Conservation (phyloP, 441 rosid genomes). For the Aquilaria agallochum region DNA sequence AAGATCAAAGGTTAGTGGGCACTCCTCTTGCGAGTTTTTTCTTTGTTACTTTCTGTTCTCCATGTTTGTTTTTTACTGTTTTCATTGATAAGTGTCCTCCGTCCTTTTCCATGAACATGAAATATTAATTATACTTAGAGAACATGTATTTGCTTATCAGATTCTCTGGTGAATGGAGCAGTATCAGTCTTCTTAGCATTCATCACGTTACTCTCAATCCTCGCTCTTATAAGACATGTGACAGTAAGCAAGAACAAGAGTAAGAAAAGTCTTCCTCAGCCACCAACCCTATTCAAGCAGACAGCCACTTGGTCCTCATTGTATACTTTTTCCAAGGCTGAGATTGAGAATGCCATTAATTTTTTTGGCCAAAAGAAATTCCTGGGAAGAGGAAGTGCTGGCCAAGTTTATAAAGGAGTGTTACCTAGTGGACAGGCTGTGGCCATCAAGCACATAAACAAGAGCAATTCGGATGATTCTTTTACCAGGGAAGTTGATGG, state of each 20-base stretch:
- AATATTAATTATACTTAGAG: constrained; percentile 5
- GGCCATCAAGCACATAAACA: constrained; percentile 54
- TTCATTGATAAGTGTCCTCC: background rate
- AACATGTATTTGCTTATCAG: constrained; percentile 21
- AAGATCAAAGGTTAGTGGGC: constrained; percentile 43
- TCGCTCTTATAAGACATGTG: constrained; percentile 31
- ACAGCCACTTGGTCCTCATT: constrained; percentile 36
- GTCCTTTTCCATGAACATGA: background rate
- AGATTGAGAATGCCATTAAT: constrained; percentile 55
- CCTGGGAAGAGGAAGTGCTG: constrained; percentile 64
- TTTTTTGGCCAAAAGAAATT: constrained; percentile 20
- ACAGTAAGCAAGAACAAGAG: constrained; percentile 14
- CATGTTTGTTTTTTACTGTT: background rate
- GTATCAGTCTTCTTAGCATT: constrained; percentile 22
- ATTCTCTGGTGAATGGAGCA: constrained; percentile 19
- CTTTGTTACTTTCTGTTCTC: background rate
- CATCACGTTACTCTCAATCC: constrained; percentile 21
- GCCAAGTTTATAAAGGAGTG: constrained; percentile 53
- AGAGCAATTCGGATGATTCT: constrained; percentile 36
- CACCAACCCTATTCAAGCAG: constrained; percentile 22
- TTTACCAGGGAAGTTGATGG: constrained; percentile 58
- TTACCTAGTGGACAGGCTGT: constrained; percentile 66
- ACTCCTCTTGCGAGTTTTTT: background rate
- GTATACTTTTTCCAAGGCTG: constrained; percentile 53
- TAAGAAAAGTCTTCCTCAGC: constrained; percentile 8